These are phyloP conservation scores for Neurospora tetraspora DNA, from an alignment of 495 filamentous ascomycete genomes.

Conservation along the genomic window DNA sequence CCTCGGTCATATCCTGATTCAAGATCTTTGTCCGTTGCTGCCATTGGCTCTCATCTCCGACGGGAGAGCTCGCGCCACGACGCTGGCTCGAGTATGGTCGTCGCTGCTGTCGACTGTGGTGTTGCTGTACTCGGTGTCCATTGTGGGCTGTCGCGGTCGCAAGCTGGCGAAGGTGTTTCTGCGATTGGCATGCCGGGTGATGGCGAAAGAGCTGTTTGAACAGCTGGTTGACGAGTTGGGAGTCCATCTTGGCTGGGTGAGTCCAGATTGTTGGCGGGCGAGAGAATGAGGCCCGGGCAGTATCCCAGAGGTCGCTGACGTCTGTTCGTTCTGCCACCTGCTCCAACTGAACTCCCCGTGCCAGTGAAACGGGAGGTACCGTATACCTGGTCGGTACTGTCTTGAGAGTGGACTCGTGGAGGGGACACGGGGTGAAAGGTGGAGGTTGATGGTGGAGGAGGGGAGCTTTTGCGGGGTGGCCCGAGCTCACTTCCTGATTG, in stretches of 20 bases:
- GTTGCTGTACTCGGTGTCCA: conserved; percentile 20
- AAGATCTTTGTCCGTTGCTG: conserved; percentile 66
- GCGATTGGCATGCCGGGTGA: conserved; percentile 55
- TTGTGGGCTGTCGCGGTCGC: conserved; percentile 28
- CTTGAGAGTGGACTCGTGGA: neutral
- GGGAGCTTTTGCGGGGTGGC: neutral
- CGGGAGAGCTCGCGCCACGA: conserved; percentile 10
- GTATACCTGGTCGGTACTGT: neutral
- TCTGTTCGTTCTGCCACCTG: neutral
- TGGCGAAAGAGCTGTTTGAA: conserved; percentile 77
- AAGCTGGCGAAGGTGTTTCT: conserved; percentile 37
- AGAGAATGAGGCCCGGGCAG: neutral
- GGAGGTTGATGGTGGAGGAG: neutral
- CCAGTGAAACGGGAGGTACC: neutral
- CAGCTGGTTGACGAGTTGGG: conserved; percentile 62
- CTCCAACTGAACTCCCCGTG: neutral
- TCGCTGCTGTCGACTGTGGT: conserved; percentile 13
- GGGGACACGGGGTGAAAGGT: neutral
- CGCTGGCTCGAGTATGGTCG: conserved; percentile 17
- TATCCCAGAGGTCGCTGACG: neutral
- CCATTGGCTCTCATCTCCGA: conserved; percentile 52
- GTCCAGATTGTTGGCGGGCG: neutral
- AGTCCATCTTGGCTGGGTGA: conserved; percentile 56
- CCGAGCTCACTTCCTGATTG: neutral
- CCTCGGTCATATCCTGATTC: conserved; percentile 62